phyloP scores from a whole-genome alignment of 371 early-diverging fungal genomes.

The Furculomyces boomerangus region DNA sequence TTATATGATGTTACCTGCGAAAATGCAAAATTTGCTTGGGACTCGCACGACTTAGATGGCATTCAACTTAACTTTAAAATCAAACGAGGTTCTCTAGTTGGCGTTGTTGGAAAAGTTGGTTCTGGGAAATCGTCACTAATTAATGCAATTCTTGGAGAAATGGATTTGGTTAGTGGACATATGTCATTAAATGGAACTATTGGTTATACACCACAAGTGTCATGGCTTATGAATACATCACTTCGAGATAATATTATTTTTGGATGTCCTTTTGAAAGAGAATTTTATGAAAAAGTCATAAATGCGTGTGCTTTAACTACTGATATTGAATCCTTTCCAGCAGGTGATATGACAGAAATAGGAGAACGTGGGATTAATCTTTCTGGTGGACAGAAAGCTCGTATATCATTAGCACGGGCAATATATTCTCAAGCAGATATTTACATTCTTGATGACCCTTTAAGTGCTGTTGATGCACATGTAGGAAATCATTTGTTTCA shows the following conservation, averaged over 20 bases:
- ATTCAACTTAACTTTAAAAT: neutral
- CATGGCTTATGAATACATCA: conserved; percentile 62
- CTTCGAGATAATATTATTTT: conserved; percentile 63
- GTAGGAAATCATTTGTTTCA: conserved; percentile 26
- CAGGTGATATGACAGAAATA: conserved; percentile 39
- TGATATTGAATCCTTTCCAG: conserved; percentile 56
- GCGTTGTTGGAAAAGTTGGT: conserved; percentile 1
- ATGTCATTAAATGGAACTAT: conserved; percentile 24
- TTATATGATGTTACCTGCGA: neutral
- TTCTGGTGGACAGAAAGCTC: conserved; percentile 32
- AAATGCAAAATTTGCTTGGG: neutral
- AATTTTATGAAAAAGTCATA: conserved; percentile 36
- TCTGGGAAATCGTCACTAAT: conserved; percentile 2
- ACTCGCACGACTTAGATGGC: neutral
- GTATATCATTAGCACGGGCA: conserved; percentile 31
- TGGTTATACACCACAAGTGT: conserved; percentile 26
- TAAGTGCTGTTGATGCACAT: conserved; percentile 47
- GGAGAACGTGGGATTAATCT: conserved; percentile 33
- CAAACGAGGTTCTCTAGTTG: neutral
- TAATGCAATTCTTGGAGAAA: conserved; percentile 3
- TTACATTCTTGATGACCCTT: conserved; percentile 42
- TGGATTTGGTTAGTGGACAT: neutral
- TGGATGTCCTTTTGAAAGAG: conserved; percentile 43
- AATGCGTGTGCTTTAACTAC: conserved; percentile 40
- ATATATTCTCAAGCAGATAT: conserved; percentile 43